A percentile compares a stretch with the other conserved stretches of the same genome.
These are phyloP conservation scores for Decorospora gaudefroyi DNA, from an alignment of 2,329 filamentous ascomycete genomes.

Conservation along the genomic window DNA sequence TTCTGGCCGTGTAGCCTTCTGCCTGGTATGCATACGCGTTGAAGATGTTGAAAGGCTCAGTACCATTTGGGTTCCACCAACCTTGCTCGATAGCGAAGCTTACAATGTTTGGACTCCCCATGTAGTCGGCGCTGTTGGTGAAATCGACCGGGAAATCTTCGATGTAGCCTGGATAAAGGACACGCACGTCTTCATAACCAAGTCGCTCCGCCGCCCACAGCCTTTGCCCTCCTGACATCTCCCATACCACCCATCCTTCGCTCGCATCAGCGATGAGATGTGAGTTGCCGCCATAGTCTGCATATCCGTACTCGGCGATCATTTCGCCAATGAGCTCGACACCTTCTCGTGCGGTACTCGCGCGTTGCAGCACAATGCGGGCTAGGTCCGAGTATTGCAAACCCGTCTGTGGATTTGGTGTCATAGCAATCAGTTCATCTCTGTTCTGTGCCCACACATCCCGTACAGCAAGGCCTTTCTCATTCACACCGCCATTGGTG, in stretches of 20 bases:
- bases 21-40: conserved; percentile 41
- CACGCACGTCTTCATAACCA: conserved; percentile 37
- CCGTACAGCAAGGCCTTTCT: conserved; percentile 50
- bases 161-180: conserved; percentile 46
- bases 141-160: conserved; percentile 45
- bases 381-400: conserved; percentile 52
- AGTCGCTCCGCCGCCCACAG: conserved; percentile 47
- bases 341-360: conserved; percentile 49
- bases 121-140: conserved; percentile 36
- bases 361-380: conserved; percentile 50
- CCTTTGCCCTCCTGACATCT: conserved; percentile 42
- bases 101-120: conserved; percentile 43
- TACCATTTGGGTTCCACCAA: conserved; percentile 41
- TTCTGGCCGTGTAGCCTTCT: conserved; percentile 35
- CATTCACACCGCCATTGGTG: conserved; percentile 53
- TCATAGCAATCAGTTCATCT: conserved; percentile 49
- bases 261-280: conserved; percentile 51
- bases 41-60: conserved; percentile 46
- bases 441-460: conserved; percentile 52
- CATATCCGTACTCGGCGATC: conserved; percentile 49
- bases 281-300: conserved; percentile 52
- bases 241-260: conserved; percentile 46
- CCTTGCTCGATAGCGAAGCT: conserved; percentile 44
- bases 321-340: conserved; percentile 51
- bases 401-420: conserved; percentile 49